A percentile compares a stretch with the other conserved stretches of the same genome.
Evolutionary conservation across 305 asterid species (phyloP).

Genomic region (Solanum hybrid): DNA sequence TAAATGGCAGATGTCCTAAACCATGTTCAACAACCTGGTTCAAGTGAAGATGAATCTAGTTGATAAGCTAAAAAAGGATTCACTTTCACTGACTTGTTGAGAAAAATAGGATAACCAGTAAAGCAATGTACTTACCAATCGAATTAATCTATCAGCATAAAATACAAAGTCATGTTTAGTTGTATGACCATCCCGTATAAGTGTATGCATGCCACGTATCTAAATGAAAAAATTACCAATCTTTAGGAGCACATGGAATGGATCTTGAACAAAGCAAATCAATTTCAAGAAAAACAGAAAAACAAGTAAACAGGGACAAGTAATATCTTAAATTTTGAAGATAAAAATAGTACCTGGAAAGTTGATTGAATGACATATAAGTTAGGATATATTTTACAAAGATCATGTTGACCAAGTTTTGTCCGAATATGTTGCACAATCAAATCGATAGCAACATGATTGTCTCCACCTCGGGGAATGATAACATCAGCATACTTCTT

Average conservation of each 20-base stretch:
- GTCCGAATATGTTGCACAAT: constrained; percentile 96
- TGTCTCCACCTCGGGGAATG: constrained; percentile 99
- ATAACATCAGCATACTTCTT: constrained; percentile 96
- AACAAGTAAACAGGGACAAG: constrained; percentile 1
- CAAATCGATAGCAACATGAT: constrained; percentile 96
- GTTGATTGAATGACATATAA: constrained; percentile 89
- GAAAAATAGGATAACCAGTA: neutral
- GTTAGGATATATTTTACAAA: constrained; percentile 95
- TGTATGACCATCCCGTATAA: constrained; percentile 42
- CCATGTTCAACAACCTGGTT: constrained; percentile 98
- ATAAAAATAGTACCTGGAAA: constrained; percentile 64
- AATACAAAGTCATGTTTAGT: constrained; percentile 47
- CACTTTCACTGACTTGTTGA: neutral
- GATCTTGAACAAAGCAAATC: neutral
- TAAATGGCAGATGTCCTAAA: constrained; percentile 96
- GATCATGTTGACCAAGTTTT: constrained; percentile 97
- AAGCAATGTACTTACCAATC: constrained; percentile 30
- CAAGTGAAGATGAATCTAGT: constrained; percentile 4
- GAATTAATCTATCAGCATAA: constrained; percentile 45
- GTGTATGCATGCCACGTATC: constrained; percentile 62
- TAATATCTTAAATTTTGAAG: neutral
- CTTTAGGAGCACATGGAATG: neutral
- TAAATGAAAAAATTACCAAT: constrained; percentile 9
- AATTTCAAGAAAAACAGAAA: constrained; percentile 3
- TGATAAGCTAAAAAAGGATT: neutral